A percentile compares a stretch with the other conserved stretches of the same genome.
Conservation (phyloP, 768 basidiomycete species). For the Roridomyces roridus region DNA sequence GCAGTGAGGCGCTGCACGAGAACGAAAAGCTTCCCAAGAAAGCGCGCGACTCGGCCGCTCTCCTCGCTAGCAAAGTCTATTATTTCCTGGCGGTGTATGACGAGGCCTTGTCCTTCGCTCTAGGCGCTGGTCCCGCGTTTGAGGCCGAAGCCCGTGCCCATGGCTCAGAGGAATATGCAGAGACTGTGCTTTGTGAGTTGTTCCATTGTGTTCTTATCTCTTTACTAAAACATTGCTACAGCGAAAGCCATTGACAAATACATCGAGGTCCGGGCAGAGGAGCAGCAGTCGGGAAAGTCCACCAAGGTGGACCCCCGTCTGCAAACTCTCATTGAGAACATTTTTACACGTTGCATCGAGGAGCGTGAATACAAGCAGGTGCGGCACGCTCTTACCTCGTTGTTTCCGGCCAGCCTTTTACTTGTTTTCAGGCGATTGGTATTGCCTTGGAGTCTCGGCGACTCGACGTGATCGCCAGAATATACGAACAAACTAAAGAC, state of each 20-base stretch:
- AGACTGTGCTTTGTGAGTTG: slow-evolving; percentile 90
- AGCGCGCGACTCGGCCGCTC: slow-evolving; percentile 82
- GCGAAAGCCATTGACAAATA: slow-evolving; percentile 98
- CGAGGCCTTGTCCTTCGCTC: slow-evolving; percentile 94
- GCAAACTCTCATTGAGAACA: slow-evolving; percentile 85
- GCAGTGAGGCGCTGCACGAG: slow-evolving; percentile 91
- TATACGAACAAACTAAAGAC: slow-evolving; percentile 79
- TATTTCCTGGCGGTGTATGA: slow-evolving; percentile 96
- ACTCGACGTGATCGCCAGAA: slow-evolving; percentile 81
- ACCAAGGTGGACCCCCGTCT: slow-evolving; percentile 81
- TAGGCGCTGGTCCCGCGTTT: slow-evolving; percentile 89
- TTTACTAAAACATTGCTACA: slow-evolving; percentile 35
- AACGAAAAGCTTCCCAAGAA: slow-evolving; percentile 73
- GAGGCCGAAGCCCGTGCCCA: slow-evolving; percentile 68
- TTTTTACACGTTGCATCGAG: slow-evolving; percentile 83
- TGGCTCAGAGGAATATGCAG: slow-evolving; percentile 86
- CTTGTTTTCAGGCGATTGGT: slow-evolving; percentile 78
- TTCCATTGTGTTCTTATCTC: neutral
- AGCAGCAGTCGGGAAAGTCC: slow-evolving; percentile 53
- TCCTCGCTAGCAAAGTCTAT: slow-evolving; percentile 97
- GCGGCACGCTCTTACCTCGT: slow-evolving; percentile 15
- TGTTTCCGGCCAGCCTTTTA: slow-evolving; percentile 21
- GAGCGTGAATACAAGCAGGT: slow-evolving; percentile 95
- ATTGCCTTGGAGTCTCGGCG: slow-evolving; percentile 93
- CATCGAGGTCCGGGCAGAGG: slow-evolving; percentile 70